Conservation (phyloP, 768 basidiomycete genomes). For the Boletus vermiculosoides region DNA sequence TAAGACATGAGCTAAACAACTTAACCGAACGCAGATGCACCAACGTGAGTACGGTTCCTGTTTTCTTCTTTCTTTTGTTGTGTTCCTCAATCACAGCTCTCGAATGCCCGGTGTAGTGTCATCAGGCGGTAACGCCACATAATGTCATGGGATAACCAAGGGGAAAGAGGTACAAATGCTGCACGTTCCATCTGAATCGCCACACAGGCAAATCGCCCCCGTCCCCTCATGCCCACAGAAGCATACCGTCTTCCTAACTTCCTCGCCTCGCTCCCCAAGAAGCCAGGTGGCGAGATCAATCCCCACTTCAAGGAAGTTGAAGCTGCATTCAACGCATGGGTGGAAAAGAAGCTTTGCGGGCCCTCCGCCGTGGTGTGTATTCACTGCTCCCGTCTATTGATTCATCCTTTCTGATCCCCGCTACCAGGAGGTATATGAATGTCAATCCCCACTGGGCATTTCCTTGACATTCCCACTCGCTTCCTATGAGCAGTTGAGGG, state of each 20-base stretch:
- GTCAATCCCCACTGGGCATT: neutral
- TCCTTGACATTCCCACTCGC: neutral
- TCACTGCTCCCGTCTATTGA: neutral
- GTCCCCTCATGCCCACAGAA: neutral
- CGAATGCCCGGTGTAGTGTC: no score
- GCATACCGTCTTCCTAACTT: conserved; percentile 26
- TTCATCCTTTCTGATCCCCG: neutral
- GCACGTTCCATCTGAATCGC: no score
- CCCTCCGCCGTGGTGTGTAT: neutral
- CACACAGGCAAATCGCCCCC: no score
- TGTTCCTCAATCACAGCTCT: no score
- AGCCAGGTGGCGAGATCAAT: conserved; percentile 31
- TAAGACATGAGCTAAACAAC: no score
- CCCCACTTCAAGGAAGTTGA: conserved; percentile 26
- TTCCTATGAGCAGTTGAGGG: neutral
- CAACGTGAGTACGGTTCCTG: no score
- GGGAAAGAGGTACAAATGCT: no score
- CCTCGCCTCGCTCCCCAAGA: conserved; percentile 24
- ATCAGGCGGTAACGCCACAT: no score
- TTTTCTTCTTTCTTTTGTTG: no score
- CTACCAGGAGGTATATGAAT: conserved; percentile 26
- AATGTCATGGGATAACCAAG: no score
- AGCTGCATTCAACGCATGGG: conserved; percentile 4
- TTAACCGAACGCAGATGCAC: no score
- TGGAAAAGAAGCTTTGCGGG: neutral